phyloP scores from a whole-genome alignment of 805 yeast genomes.

The Tetrapisispora namnaoensis region DNA sequence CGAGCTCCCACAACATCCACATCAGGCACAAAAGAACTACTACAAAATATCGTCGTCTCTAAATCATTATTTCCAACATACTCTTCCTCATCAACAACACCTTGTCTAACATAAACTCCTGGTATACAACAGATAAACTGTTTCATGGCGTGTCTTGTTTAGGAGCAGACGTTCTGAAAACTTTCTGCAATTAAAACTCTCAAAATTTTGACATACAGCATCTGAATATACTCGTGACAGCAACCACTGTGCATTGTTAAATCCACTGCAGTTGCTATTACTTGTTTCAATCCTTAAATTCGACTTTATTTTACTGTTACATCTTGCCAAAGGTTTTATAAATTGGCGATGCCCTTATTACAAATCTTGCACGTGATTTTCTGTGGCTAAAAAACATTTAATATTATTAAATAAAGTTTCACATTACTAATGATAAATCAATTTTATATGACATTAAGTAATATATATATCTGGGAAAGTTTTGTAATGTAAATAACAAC shows the following conservation, averaged over 20 bases:
- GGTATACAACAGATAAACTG: conserved; percentile 16
- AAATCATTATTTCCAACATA: conserved; percentile 10
- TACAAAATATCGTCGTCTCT: conserved; percentile 4
- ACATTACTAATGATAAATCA: background rate
- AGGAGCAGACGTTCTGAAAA: background rate
- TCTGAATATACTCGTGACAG: background rate
- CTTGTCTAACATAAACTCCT: background rate
- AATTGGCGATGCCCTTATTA: background rate
- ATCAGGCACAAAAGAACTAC: background rate
- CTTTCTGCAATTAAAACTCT: background rate
- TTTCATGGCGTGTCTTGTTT: background rate
- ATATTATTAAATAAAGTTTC: background rate
- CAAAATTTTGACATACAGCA: too few relatives aligned
- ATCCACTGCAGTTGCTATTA: too few relatives aligned
- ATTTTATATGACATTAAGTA: too few relatives aligned
- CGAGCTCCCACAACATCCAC: conserved; percentile 4
- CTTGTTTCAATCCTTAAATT: too few relatives aligned
- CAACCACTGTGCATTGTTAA: background rate
- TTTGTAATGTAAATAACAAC: too few relatives aligned
- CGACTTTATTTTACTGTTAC: too few relatives aligned
- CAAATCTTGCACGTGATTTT: background rate
- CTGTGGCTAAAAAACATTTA: background rate
- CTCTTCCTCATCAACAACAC: background rate
- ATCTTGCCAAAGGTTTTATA: background rate
- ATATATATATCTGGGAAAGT: too few relatives aligned